Evolutionary conservation across 2,329 filamentous ascomycete genomes (phyloP).

Genomic region (Didymella keratinophila): DNA sequence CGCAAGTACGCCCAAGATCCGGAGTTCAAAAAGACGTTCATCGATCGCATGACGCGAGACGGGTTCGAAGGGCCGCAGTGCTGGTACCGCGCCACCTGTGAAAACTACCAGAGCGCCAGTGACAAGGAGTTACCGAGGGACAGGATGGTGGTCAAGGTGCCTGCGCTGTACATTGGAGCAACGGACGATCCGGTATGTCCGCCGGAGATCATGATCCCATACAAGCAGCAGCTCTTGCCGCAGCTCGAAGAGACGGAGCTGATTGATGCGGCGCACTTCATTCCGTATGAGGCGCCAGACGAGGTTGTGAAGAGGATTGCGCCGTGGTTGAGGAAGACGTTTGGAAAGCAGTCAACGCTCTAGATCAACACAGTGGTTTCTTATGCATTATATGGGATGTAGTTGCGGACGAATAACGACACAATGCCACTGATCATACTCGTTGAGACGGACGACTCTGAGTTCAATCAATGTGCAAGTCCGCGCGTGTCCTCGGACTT

Average conservation of each 20-base stretch:
- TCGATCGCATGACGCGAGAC: constrained; percentile 43
- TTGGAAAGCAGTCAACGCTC: constrained; percentile 2
- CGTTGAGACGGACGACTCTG: no score
- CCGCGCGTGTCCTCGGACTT: not conserved
- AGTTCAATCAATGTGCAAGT: not conserved
- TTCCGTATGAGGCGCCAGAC: constrained; percentile 45
- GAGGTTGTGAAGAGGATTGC: constrained; percentile 36
- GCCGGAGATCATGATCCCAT: constrained; percentile 40
- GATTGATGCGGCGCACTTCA: constrained; percentile 50
- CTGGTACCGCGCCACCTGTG: constrained; percentile 47
- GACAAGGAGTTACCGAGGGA: constrained; percentile 36
- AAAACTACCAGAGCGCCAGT: constrained; percentile 37
- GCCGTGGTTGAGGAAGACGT: constrained; percentile 31
- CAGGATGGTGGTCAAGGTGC: constrained; percentile 44
- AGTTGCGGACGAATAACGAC: not conserved
- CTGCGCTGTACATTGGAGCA: constrained; percentile 48
- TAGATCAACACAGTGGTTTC: not conserved
- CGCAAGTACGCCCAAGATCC: constrained; percentile 47
- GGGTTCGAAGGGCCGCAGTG: constrained; percentile 49
- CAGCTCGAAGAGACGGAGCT: constrained; percentile 42
- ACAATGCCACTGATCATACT: not conserved
- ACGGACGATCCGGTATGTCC: constrained; percentile 48
- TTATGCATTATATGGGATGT: not conserved
- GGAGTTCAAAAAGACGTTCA: constrained; percentile 45
- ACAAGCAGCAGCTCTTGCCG: constrained; percentile 37